Base-by-base conservation (phyloP, 306 rosid species). In the Quercus gilva region DNA sequence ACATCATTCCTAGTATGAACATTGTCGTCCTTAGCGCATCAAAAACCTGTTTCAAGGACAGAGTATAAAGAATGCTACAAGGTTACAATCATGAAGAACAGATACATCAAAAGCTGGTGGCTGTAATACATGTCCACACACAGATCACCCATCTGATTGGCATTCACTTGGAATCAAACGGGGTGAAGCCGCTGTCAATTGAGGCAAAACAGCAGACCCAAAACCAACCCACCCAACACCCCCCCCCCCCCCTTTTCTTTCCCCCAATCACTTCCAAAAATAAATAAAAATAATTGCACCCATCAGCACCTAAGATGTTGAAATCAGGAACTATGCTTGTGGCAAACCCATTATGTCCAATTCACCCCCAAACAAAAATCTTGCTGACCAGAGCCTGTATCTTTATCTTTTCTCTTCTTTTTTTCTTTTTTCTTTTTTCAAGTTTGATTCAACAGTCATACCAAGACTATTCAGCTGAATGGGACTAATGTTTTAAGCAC, bases 1-100 rank as follows among this genome's bases (percentile, higher is more conserved):
- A 95, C 87, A 86, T 74, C 96, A 93, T 87, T 72, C 99, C 99
- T 33, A 93, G 85, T 82, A 93, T 70, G 84, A 95, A 95, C 99
- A 95, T 95, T 33, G 99, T 91, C 12, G 98, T 95, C 91, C 99
- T 86, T 76, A 90, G 87, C 7, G 93, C 81, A 81, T 95, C 94
- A 80, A 95, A 89, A 82, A 91, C 99, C 99, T 95, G 97, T 53
- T 78, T 83, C 76, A 81, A 83, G 70, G 78, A 64, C 74, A 61
- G 35, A 55, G 61, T 76, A 19, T 78, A 55, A 43, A 74, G 18
- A 68, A 45, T 20, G 21, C 43, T 72, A 35, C 23, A 45, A 63
- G 9, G 19, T 28, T 33, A 51, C 43, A 72, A 51, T 15, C 71
- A 21, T 23, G 20, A 63, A 35, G 25, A 61, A 53, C n/a, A 37